These are phyloP conservation scores for Cruciata laevipes DNA, from an alignment of 257 asterid species.

Conservation along the genomic window DNA sequence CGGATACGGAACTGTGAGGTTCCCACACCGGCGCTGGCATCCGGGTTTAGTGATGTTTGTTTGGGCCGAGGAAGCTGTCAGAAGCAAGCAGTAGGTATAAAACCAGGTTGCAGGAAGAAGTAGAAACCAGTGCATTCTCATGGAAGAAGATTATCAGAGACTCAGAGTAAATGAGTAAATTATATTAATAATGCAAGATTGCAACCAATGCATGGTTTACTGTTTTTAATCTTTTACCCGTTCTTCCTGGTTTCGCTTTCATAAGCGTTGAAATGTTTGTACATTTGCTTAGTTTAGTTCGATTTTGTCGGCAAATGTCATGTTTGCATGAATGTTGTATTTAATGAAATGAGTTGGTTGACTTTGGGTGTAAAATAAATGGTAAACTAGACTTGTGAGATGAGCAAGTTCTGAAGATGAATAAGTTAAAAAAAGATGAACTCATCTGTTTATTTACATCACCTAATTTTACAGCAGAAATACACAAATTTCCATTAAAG, in stretches of 20 bases:
- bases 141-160: neutral
- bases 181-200: neutral
- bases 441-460: too few relatives aligned
- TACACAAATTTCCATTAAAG: too few relatives aligned
- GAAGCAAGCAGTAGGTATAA: constrained; percentile 9
- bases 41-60: constrained; percentile 29
- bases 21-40: constrained; percentile 30
- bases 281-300: neutral
- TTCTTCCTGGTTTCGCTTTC: neutral
- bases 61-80: constrained; percentile 22
- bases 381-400: too few relatives aligned
- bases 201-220: neutral
- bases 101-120: neutral
- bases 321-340: too few relatives aligned
- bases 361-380: neutral
- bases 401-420: too few relatives aligned
- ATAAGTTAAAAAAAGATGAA: too few relatives aligned
- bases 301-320: neutral
- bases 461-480: too few relatives aligned
- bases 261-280: neutral
- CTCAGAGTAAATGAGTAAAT: too few relatives aligned
- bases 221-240: too few relatives aligned
- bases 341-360: neutral
- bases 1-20: constrained; percentile 37
- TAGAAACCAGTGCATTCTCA: neutral